A percentile compares a stretch with the other conserved stretches of the same genome.
These are phyloP conservation scores for Benincasa hispida DNA, from an alignment of 306 rosid genomes.

Conservation along the genomic window DNA sequence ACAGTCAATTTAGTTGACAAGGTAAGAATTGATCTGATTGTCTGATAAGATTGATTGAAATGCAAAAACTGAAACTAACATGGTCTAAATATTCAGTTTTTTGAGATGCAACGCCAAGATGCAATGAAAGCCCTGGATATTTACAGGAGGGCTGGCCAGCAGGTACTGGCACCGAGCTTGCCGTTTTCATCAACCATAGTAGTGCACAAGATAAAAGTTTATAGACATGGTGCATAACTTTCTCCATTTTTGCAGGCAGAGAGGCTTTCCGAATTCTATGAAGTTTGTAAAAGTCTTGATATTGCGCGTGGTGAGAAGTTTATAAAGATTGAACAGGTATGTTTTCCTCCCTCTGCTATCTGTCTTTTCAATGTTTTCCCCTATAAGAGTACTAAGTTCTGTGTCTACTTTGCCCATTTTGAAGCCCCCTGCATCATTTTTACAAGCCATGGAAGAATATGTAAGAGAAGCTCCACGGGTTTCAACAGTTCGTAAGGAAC, in stretches of 20 bases:
- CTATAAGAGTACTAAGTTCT: conserved; percentile 7
- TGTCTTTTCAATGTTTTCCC: not conserved
- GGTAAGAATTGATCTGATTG: conserved; percentile 35
- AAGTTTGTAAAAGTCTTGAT: conserved; percentile 80
- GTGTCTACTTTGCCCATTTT: conserved; percentile 14
- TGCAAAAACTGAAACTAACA: conserved; percentile 19
- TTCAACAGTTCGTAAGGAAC: conserved; percentile 61
- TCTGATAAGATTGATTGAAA: conserved; percentile 16
- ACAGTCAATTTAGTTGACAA: conserved; percentile 94
- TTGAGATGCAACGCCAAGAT: conserved; percentile 88
- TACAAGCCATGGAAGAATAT: conserved; percentile 98
- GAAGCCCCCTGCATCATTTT: conserved; percentile 90
- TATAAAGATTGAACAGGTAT: conserved; percentile 90
- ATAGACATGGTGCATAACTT: not conserved
- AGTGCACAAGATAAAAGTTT: not conserved
- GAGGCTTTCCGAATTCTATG: conserved; percentile 86
- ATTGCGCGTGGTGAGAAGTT: conserved; percentile 86
- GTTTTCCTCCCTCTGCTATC: conserved; percentile 9
- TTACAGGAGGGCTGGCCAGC: conserved; percentile 87
- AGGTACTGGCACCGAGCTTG: conserved; percentile 34
- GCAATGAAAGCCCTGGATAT: conserved; percentile 86
- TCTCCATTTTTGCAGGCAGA: conserved; percentile 53
- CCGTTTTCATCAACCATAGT: not conserved
- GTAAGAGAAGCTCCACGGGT: conserved; percentile 79
- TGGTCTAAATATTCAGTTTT: conserved; percentile 50